Conservation (phyloP, 108 stramenopile species). For the Fragilariopsis cylindrus region DNA sequence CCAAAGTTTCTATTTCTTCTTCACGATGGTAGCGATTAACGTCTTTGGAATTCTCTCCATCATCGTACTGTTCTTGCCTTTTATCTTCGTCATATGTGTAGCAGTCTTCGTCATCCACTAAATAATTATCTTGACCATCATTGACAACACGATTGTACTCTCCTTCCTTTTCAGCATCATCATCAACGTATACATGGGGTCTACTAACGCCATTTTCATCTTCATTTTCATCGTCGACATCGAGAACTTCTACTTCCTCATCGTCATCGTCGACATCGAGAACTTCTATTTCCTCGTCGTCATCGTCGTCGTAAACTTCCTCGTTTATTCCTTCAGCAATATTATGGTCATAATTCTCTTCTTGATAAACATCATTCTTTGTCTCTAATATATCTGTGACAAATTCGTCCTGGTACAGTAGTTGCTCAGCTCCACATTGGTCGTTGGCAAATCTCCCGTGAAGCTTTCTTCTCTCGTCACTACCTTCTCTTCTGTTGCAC, state of each 20-base stretch:
- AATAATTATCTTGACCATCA: conserved; percentile 6
- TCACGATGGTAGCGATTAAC: not conserved
- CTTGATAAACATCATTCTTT: conserved; percentile 10
- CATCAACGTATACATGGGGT: not conserved
- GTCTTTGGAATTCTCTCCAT: not conserved
- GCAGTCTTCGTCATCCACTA: not conserved
- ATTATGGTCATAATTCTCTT: conserved; percentile 13
- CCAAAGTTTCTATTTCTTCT: not conserved
- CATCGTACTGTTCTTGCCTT: conserved; percentile 1
- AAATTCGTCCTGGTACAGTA: not conserved
- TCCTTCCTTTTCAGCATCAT: not conserved
- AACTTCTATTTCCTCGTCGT: conserved; percentile 12
- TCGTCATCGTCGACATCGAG: conserved; percentile 17
- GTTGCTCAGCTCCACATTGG: not conserved
- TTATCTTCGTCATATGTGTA: conserved; percentile 16
- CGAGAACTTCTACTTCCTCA: not conserved
- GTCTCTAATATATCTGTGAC: not conserved
- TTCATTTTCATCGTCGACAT: conserved; percentile 3
- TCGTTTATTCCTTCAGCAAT: conserved; percentile 12
- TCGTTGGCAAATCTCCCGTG: not conserved
- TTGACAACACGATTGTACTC: not conserved
- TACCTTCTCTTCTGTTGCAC: not conserved
- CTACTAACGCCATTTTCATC: not conserved
- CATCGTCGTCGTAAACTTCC: not conserved
- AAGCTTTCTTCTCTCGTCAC: too few species aligned